phyloP scores from a whole-genome alignment of 306 rosid species.

The Sicyos edulis region DNA sequence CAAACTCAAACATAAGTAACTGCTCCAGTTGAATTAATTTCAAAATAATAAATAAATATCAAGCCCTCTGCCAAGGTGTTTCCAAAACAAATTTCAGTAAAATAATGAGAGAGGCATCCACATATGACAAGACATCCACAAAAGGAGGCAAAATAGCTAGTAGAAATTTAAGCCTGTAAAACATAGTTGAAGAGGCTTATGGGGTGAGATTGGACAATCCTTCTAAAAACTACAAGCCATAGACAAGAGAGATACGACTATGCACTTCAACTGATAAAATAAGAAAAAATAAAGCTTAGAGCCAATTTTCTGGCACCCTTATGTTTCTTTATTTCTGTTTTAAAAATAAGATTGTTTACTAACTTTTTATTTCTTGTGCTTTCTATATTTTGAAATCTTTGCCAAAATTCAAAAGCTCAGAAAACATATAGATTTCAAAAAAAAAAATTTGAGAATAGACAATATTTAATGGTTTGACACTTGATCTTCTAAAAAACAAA shows the following conservation, averaged over 20 bases:
- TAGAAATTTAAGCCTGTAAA: neutral
- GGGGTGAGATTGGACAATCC: neutral
- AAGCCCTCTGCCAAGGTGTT: too few species aligned
- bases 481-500: neutral
- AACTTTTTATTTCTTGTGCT: neutral
- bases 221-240: slow-evolving; percentile 7
- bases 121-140: neutral
- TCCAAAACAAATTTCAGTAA: too few species aligned
- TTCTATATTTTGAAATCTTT: neutral
- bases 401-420: neutral
- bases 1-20: too few species aligned
- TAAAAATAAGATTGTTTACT: neutral
- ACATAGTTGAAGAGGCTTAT: neutral
- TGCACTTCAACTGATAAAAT: neutral
- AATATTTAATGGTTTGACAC: slow-evolving; percentile 8
- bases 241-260: neutral
- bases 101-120: too few species aligned
- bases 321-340: neutral
- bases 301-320: neutral
- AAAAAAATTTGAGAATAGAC: neutral
- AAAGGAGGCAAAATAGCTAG: neutral
- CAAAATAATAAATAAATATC: too few species aligned
- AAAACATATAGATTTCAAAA: too few species aligned
- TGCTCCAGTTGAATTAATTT: too few species aligned
- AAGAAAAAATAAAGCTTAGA: neutral